Percentiles rank a stretch among this genome's conserved stretches.
phyloP scores from a whole-genome alignment of 345 rosid species.

The Rhodamnia argentea region DNA sequence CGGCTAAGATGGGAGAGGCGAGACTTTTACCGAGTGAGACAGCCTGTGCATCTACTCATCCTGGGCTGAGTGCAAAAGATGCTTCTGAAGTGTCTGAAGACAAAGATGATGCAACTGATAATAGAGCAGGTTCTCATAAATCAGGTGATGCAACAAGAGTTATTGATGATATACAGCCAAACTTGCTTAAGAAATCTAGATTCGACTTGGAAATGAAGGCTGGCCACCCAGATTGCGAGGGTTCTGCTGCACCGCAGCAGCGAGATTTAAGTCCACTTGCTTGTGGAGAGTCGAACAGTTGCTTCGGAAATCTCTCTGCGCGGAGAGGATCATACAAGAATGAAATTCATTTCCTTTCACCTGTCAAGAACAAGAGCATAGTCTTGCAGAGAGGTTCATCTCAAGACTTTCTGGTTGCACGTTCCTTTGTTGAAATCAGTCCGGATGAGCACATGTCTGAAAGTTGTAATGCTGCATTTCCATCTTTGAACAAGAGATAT shows the following conservation, averaged over 20 bases:
- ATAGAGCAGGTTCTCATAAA: not conserved
- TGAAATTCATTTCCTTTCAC: not conserved
- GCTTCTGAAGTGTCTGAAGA: conserved; percentile 6
- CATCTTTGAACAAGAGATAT: not conserved
- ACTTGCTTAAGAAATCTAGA: not conserved
- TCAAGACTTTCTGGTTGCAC: conserved; percentile 5
- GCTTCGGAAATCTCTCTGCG: not conserved
- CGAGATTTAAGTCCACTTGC: not conserved
- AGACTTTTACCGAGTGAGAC: conserved; percentile 27
- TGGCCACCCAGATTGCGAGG: not conserved
- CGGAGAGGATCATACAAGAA: not conserved
- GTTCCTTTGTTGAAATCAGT: not conserved
- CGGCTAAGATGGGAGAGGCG: conserved; percentile 22
- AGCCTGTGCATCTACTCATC: conserved; percentile 1
- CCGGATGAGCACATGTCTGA: not conserved
- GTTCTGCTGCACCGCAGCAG: not conserved
- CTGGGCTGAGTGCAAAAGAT: conserved; percentile 10
- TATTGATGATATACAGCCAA: not conserved
- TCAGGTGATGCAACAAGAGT: not conserved
- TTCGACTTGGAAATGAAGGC: not conserved
- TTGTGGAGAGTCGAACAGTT: not conserved
- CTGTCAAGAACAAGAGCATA: not conserved
- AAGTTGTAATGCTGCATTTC: not conserved
- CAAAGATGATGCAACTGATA: not conserved
- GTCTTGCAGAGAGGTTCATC: conserved; percentile 8